phyloP scores from a whole-genome alignment of 2,329 filamentous ascomycete genomes.

The Ceratocystis albifundus region DNA sequence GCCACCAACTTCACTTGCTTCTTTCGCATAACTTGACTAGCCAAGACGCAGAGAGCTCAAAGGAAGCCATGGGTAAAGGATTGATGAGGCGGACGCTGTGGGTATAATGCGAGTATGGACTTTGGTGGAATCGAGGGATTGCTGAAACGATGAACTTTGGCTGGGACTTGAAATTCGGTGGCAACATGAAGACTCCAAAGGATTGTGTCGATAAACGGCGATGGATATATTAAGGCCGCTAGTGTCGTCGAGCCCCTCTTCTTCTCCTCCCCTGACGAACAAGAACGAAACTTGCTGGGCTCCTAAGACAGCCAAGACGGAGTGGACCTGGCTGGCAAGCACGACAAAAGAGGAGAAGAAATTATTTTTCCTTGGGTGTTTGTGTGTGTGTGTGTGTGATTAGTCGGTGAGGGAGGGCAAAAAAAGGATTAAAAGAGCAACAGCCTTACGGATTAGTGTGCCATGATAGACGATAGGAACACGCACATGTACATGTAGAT shows the following conservation, averaged over 20 bases:
- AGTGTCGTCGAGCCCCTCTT: neutral
- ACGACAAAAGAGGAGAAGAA: neutral
- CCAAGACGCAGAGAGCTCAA: neutral
- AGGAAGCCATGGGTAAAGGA: neutral
- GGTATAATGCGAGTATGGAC: neutral
- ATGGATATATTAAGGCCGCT: neutral
- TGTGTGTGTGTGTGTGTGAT: neutral
- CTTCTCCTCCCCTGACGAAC: neutral
- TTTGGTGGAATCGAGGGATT: too few relatives aligned
- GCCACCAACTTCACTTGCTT: neutral
- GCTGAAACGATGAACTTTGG: neutral
- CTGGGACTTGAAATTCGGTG: neutral
- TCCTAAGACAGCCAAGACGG: neutral
- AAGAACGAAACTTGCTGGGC: too few relatives aligned
- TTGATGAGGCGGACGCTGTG: neutral
- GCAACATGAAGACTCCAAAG: neutral
- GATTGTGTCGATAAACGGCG: neutral
- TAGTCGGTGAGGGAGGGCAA: neutral
- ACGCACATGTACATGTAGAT: neutral
- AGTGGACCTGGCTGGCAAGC: neutral
- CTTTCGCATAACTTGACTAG: neutral
- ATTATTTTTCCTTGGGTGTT: neutral
- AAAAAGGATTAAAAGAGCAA: slow-evolving; percentile 7
- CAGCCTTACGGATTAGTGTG: neutral
- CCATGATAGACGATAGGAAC: neutral